Base-by-base conservation (phyloP, 2,329 filamentous ascomycete genomes). In the Tolypocladium guangdongense region DNA sequence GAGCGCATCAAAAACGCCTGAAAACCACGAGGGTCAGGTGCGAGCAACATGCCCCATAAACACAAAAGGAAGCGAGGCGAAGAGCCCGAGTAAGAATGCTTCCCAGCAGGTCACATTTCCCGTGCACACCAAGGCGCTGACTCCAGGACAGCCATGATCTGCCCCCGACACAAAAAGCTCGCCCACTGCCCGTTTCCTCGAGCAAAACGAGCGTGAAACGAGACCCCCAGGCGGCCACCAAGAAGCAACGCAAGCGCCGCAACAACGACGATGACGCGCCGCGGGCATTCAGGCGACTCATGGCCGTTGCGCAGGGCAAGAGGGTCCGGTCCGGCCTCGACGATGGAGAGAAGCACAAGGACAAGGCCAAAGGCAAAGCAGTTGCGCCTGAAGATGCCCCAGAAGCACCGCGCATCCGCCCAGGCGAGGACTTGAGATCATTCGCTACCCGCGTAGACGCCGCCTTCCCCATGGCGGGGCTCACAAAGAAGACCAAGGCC, bases 391-490 rank as follows among this genome's bases (percentile, higher is more conserved):
- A 59, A 6, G 66, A 59, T 4, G 59, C 62, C 7, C 39, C 61
- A 4, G 70, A 75, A 30, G 63, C 77, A 3, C 84, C 83, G 0
- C 88, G 81, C 49, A 96, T 97, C 58, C 79, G 82, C 18, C 90
- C 91, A 0, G 89, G 90, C 51, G 93, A 99, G 69, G 82, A 82
- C 51, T 74, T 97, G 64, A 82, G 86, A 5, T 87, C 95, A 51
- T 99, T 95, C 65, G 75, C 84, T 8, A 81, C 84, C 12, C 83
- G 91, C 33, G 93, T 99, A 7, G 86, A 97, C 65, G 87, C 88
- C 49, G 84, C 88, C 0, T 75, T 97, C 7, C 92, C 92, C 0
- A 72, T 99, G 0, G 74, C 82, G 8, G 84, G 85, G 0, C 75
- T 96, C 10, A 75, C 82, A 53, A 82, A 77, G 58, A 86, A 84